phyloP scores from a whole-genome alignment of 805 yeast species.

The Ogataea parapolymorpha region DNA sequence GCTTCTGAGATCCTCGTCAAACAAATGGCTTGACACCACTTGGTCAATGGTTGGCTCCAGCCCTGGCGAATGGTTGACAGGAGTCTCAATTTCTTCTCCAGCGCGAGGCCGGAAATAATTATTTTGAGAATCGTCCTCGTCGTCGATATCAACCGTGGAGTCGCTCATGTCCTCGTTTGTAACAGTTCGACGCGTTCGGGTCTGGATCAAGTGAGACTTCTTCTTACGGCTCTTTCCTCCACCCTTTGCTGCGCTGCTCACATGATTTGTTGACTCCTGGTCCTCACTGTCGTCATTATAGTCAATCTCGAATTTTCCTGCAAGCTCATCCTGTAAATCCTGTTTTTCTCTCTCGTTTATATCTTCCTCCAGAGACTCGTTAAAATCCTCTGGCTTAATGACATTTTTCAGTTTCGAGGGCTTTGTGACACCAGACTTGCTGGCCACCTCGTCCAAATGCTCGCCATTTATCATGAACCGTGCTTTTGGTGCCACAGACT shows the following conservation, averaged over 20 bases:
- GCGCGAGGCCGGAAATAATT: constrained; percentile 49
- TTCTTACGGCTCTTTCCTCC: background rate
- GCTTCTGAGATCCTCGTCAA: constrained; percentile 9
- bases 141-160: constrained; percentile 47
- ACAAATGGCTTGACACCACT: constrained; percentile 3
- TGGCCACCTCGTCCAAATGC: background rate
- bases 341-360: constrained; percentile 12
- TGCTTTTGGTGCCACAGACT: background rate
- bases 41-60: constrained; percentile 7
- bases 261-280: background rate
- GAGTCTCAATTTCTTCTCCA: constrained; percentile 36
- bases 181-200: background rate
- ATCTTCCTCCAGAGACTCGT: background rate
- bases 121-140: constrained; percentile 47
- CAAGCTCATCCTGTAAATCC: constrained; percentile 9
- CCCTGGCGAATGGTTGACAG: constrained; percentile 11
- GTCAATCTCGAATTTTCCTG: constrained; percentile 31
- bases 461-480: constrained; percentile 8
- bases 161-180: constrained; percentile 19
- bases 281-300: constrained; percentile 26
- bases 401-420: constrained; percentile 19
- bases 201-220: background rate
- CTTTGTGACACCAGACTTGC: constrained; percentile 13
- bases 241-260: background rate
- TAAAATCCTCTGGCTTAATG: constrained; percentile 8